Evolutionary conservation across 1,284 basidiomycete genomes (phyloP), one percentile per base, ranked within the genome.

Genomic region (Ustilago tritici): DNA sequence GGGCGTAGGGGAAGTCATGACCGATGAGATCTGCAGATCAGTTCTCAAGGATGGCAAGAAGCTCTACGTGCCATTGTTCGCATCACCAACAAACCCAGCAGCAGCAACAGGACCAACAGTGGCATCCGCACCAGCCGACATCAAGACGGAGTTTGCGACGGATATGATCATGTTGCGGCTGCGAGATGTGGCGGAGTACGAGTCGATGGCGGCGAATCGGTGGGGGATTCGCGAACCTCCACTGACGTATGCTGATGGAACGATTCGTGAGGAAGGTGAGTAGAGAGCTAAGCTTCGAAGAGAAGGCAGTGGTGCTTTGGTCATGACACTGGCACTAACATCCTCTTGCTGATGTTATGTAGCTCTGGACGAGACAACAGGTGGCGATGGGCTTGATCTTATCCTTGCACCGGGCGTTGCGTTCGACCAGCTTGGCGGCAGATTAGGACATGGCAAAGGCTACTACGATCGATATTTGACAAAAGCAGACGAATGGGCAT

Each of bases 401-500:
- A 86, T 88, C 47, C 76, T 88, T 9, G 81, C 86, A 3, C 87
- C 87, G 0, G 87, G 86, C 15, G 76, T 88, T 7, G 86, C 86
- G 0, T 88, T 87, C 60, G 87, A 88, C 62, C 36, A 57, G 38
- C 38, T 72, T 2, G 81, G 83, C 14, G 83, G 84, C n/a, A 70
- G 87, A 10, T 65, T 88, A 0, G 87, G 87, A 3, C 87, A 88
- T 62, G 87, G 87, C 19, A 80, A 86, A 50, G 87, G 87, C 0
- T 88, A 87, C 81, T 88, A 88, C 68, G 87, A 88, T 68, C 84
- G 86, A 36, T 87, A 87, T 65, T 56, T 86, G 40, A 58, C 66
- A n/a, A 60, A 74, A 11, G 65, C 67, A 15, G 70, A 79, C 50
- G 65, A 71, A 50, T 84, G 67, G 72, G 77, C 70, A 11, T 34